These are phyloP conservation scores for Apiospora arundinis DNA, from an alignment of 2,329 filamentous ascomycete species.

Conservation along the genomic window DNA sequence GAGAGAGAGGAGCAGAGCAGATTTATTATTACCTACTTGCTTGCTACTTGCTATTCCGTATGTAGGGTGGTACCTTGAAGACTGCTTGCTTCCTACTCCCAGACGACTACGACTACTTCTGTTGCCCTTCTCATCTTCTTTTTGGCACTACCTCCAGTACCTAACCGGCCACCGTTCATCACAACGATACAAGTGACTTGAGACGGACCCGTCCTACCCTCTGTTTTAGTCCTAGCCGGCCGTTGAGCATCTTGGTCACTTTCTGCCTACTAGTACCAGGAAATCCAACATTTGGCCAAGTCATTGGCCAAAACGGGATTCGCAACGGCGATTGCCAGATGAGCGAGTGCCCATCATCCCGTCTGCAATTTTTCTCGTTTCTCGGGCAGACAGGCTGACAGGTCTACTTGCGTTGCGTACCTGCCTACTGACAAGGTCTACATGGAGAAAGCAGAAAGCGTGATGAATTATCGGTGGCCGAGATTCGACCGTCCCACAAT, in stretches of 20 bases:
- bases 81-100: background rate
- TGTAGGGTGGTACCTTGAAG: slow-evolving; percentile 9
- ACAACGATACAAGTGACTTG: slow-evolving; percentile 12
- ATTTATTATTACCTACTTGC: slow-evolving; percentile 2
- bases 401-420: too few relatives aligned
- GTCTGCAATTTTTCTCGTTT: background rate
- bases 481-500: slow-evolving; percentile 13
- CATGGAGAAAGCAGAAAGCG: slow-evolving; percentile 17
- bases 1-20: background rate
- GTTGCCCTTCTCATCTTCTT: background rate
- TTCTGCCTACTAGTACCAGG: background rate
- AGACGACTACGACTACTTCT: background rate
- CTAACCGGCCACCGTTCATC: background rate
- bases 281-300: background rate
- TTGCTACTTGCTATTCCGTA: background rate
- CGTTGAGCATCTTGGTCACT: background rate
- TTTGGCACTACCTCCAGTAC: background rate
- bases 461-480: slow-evolving; percentile 16
- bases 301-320: background rate
- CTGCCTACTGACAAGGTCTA: background rate
- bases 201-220: slow-evolving; percentile 10
- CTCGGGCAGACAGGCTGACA: background rate
- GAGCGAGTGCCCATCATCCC: background rate
- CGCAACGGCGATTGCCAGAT: background rate
- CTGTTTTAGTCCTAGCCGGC: slow-evolving; percentile 1